Evolutionary conservation across 2,329 filamentous ascomycete species (phyloP), one percentile per base, ranked within the genome.

Genomic region (Knoxdaviesia proteae): DNA sequence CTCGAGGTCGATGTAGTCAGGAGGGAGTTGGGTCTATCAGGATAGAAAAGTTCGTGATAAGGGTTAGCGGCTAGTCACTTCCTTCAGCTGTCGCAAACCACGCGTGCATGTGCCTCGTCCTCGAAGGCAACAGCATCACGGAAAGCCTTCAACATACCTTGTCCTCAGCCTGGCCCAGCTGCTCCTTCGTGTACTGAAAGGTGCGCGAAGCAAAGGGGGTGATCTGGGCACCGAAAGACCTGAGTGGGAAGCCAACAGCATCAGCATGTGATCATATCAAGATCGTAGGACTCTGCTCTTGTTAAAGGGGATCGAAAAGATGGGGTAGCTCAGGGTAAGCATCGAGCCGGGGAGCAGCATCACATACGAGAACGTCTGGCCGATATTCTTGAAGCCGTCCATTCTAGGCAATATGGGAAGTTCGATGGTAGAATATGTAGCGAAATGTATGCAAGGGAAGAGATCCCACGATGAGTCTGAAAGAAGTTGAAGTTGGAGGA

Each of bases 1-100:
- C 74, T 98, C 90, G 48, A 98, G 80, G 62, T 96, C 87, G 58
- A 94, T 83, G 63, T 98, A 98, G 63, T 96, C 90, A 52, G 87
- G 80, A 39, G 90, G 90, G 38, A 98, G 83, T 65, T 96, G 81
- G 49, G 90, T 98, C 84, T 93, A 53, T 47, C 44, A 39, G 31
- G 39, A 32, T 42, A 38, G 42, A 41, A n/a, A 30, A 33, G 5
- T 34, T 37, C 6, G 33, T 45, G 35, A 31, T 20, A 20, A 20
- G 20, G 20, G 20, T 41, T 11, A 6, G 30, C 5, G 32, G 37
- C 10, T 11, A 20, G 29, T 10, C 5, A n/a, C 38, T 39, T 20
- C 20, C 20, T 20, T 34, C 36, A 5, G 36, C 20, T 30, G 36
- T 11, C 36, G 36, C 11, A 33, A 33, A 39, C 36, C 30, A 20